Percentiles rank a stretch among this genome's conserved stretches.
These are phyloP conservation scores for Ziziphus jujuba DNA, from an alignment of 306 rosid genomes.

Conservation along the genomic window DNA sequence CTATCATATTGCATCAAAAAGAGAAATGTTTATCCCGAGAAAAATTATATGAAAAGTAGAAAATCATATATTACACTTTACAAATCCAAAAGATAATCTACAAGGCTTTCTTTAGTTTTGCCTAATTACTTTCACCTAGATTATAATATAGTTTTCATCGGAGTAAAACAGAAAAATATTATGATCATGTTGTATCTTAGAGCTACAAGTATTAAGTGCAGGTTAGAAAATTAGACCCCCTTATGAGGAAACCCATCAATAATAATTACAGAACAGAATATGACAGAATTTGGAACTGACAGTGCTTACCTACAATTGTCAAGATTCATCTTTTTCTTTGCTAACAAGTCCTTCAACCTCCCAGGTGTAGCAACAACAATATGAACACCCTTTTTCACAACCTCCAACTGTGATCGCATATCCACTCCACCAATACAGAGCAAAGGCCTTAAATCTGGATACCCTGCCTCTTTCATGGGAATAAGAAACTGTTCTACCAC, in stretches of 20 bases:
- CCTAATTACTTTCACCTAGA: background rate
- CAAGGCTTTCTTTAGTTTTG: background rate
- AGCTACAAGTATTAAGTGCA: background rate
- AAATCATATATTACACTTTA: background rate
- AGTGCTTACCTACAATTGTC: constrained; percentile 64
- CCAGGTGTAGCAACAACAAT: constrained; percentile 97
- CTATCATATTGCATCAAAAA: background rate
- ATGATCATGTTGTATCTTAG: background rate
- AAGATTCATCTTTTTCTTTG: constrained; percentile 91
- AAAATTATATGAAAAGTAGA: background rate
- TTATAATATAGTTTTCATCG: background rate
- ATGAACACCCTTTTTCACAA: constrained; percentile 93
- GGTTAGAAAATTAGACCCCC: background rate
- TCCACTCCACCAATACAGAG: constrained; percentile 96
- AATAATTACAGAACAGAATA: background rate
- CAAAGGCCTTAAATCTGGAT: constrained; percentile 85
- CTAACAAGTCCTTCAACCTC: constrained; percentile 88
- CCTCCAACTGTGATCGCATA: constrained; percentile 78
- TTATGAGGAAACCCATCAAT: no score
- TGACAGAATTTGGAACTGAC: background rate
- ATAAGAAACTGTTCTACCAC: constrained; percentile 73
- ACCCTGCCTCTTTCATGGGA: constrained; percentile 86
- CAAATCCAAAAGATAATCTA: background rate
- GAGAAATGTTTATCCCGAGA: background rate
- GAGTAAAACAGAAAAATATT: background rate